Conservation (phyloP, 2,329 filamentous ascomycete genomes). For the Ascochyta fabae region DNA sequence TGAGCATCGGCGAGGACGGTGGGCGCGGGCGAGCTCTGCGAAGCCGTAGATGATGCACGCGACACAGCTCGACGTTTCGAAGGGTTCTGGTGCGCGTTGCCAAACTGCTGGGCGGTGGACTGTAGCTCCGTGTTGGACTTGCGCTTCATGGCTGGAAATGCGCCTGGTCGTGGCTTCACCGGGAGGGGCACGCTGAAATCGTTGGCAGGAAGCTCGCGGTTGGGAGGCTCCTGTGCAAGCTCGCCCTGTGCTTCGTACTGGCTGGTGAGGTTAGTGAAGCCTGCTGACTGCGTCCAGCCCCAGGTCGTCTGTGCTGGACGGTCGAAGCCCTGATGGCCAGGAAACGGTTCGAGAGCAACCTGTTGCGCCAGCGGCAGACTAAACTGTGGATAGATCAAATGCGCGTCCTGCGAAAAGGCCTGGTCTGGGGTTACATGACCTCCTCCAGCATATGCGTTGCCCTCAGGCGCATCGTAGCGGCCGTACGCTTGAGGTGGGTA, state of each 20-base stretch:
- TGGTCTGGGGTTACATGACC: constrained; percentile 26
- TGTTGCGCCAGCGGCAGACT: constrained; percentile 28
- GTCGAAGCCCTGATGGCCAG: constrained; percentile 30
- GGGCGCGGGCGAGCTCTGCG: constrained; percentile 28
- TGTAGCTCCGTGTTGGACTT: constrained; percentile 47
- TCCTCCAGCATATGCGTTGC: constrained; percentile 27
- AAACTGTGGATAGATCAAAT: constrained; percentile 29
- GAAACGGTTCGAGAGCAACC: constrained; percentile 17
- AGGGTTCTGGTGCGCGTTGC: constrained; percentile 28
- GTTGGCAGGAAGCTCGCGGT: constrained; percentile 34
- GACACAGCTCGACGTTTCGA: constrained; percentile 45
- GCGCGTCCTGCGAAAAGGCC: constrained; percentile 23
- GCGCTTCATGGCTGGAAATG: constrained; percentile 46
- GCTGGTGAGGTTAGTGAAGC: constrained; percentile 41
- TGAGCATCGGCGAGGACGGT: constrained; percentile 27
- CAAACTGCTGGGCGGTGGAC: constrained; percentile 32
- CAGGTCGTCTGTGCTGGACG: constrained; percentile 39
- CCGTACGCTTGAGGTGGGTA: constrained; percentile 28
- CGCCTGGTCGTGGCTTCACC: constrained; percentile 26
- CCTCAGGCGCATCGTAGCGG: constrained; percentile 35
- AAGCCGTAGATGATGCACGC: constrained; percentile 41
- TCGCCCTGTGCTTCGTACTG: constrained; percentile 56
- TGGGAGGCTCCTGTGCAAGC: constrained; percentile 48
- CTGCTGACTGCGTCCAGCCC: constrained; percentile 49
- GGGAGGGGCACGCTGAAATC: constrained; percentile 50